A percentile compares a stretch with the other conserved stretches of the same genome.
These are phyloP conservation scores for Gnetum montanum DNA, from an alignment of 75 land plant species.

Conservation along the genomic window DNA sequence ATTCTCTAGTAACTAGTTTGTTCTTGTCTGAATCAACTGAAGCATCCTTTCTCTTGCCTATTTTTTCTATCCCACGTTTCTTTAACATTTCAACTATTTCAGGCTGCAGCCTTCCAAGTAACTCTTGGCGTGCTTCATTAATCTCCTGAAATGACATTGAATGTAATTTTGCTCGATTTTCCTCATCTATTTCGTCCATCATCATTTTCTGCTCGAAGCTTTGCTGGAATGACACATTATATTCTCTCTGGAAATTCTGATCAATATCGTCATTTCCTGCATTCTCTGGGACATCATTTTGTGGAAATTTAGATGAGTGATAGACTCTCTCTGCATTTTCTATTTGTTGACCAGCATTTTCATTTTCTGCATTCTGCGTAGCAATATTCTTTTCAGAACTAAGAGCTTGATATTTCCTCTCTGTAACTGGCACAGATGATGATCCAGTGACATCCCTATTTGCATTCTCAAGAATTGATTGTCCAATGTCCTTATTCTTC, in stretches of 20 bases:
- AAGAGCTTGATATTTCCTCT: not conserved
- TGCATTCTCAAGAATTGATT: not conserved
- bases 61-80: constrained; percentile 48
- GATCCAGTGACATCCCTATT: not conserved
- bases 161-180: constrained; percentile 40
- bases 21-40: not conserved
- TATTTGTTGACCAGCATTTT: too few relatives aligned
- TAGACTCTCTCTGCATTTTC: too few relatives aligned
- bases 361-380: not conserved
- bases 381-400: not conserved
- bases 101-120: constrained; percentile 59
- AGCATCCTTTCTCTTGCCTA: constrained; percentile 12
- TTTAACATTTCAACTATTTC: constrained; percentile 50
- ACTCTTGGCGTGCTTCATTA: constrained; percentile 68
- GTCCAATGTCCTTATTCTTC: not conserved
- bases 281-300: not conserved
- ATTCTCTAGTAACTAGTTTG: not conserved
- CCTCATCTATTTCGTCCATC: constrained; percentile 46
- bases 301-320: not conserved
- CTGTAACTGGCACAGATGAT: not conserved
- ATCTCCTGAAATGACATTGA: constrained; percentile 77
- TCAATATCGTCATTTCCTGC: not conserved
- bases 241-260: not conserved
- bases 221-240: too few relatives aligned
- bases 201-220: not conserved